Base-by-base conservation (phyloP, 2,329 filamentous ascomycete genomes). In the Mollisiaceae sp. region DNA sequence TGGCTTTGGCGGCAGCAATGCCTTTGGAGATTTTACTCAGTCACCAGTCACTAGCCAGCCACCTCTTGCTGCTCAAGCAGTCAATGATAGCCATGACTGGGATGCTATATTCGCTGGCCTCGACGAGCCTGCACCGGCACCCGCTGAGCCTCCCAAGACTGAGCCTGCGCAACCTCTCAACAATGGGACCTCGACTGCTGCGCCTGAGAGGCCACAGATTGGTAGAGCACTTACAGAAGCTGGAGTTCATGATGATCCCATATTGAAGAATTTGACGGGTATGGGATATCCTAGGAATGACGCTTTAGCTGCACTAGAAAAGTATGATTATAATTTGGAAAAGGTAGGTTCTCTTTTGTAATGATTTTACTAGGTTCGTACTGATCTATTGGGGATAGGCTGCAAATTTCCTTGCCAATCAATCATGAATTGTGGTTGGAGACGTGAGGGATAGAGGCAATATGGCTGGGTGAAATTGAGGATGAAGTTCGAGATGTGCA, bases 271-370 rank as follows among this genome's bases (percentile, higher is more conserved):
- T 72, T 78, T 98, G 75, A 97, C 92, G 0, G 85, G 87, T 11
- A 97, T 98, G 93, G 94, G 94, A 0, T 98, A 96, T 76, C 80
- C 87, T 4, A 85, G 94, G 36, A 81, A 83, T 8, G 88, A 92
- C 59, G 91, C 93, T 18, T 80, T 97, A 41, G 83, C 83, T 59
- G 94, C 95, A 27, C 80, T 98, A 76, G 94, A 98, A 82, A 94
- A 94, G 78, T 97, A 91, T 77, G 93, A 98, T 80, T 97, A 98
- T 79, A 95, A 97, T 78, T 85, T 97, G 76, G 93, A 97, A 79
- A 93, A 92, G 87, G 94, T 97, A 80, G 81, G 88, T 82, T 64
- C 18, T 68, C 41, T 57, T 15, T 32, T 27, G 32, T 22, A 14
- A 54, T 50, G 18, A 52, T 20, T 27, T 45, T 8, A 50, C 52